A percentile compares a stretch with the other conserved stretches of the same genome.
Evolutionary conservation across 345 rosid species (phyloP).

Genomic region (Eucalyptus tenuipes): DNA sequence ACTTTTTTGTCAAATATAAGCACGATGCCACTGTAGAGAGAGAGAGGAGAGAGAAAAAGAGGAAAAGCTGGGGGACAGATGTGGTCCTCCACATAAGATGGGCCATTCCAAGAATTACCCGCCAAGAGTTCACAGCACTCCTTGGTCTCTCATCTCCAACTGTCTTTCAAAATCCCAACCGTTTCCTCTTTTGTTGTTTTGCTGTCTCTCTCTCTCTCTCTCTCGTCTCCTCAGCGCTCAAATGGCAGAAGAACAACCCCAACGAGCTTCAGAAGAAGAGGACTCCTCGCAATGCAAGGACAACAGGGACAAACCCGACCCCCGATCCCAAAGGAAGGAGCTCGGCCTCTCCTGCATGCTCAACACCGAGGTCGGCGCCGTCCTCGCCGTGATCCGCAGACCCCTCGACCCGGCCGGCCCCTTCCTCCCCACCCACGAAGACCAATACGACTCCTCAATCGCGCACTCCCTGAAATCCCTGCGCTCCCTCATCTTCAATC

Average conservation of each 20-base stretch:
- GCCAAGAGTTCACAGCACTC: neutral
- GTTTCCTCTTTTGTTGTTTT: neutral
- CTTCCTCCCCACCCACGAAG: conserved; percentile 41
- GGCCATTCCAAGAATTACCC: neutral
- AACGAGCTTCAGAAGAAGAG: neutral
- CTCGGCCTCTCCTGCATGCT: conserved; percentile 79
- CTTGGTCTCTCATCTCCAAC: neutral
- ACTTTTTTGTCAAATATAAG: neutral
- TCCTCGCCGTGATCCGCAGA: conserved; percentile 69
- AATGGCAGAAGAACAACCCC: neutral
- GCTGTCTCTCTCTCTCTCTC: neutral
- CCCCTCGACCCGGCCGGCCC: conserved; percentile 22
- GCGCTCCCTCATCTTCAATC: conserved; percentile 74
- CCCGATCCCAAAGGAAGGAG: conserved; percentile 33
- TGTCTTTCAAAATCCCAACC: neutral
- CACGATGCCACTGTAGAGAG: neutral
- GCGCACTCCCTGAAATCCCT: conserved; percentile 68
- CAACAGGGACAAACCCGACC: neutral
- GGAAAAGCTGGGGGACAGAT: neutral
- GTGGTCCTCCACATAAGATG: neutral
- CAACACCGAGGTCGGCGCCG: conserved; percentile 84
- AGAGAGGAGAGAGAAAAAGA: neutral
- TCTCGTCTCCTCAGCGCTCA: neutral
- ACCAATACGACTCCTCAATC: conserved; percentile 30
- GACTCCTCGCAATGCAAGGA: neutral